phyloP scores from a whole-genome alignment of 495 filamentous ascomycete genomes.

The Cairneyella variabilis region DNA sequence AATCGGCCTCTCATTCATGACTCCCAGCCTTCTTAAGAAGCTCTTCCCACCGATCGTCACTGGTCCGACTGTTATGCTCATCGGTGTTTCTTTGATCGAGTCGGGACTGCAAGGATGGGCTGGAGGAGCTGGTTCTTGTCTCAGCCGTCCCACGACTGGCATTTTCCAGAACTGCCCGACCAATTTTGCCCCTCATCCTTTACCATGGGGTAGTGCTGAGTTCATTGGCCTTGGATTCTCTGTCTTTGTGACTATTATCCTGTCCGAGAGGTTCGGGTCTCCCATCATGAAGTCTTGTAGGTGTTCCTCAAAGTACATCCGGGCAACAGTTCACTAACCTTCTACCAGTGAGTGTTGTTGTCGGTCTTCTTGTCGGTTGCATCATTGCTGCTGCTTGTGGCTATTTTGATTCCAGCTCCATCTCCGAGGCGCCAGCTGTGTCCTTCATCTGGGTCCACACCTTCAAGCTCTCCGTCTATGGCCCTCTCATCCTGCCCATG shows the following conservation, averaged over 20 bases:
- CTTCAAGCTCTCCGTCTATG: conserved; percentile 77
- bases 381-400: conserved; percentile 82
- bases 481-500: conserved; percentile 77
- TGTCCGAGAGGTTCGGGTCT: conserved; percentile 80
- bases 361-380: conserved; percentile 80
- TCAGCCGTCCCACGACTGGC: conserved; percentile 47
- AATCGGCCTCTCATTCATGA: conserved; percentile 71
- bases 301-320: background rate
- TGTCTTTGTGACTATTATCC: conserved; percentile 84
- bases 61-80: conserved; percentile 76
- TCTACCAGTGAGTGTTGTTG: conserved; percentile 59
- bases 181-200: conserved; percentile 68
- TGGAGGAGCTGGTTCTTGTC: conserved; percentile 67
- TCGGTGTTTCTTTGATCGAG: conserved; percentile 70
- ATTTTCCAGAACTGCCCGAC: conserved; percentile 65
- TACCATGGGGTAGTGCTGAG: conserved; percentile 84
- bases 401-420: conserved; percentile 72
- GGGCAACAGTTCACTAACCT: conserved; percentile 56
- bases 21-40: conserved; percentile 62
- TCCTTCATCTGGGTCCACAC: conserved; percentile 92
- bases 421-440: conserved; percentile 66
- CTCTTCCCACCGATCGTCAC: conserved; percentile 91
- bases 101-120: conserved; percentile 82
- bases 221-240: conserved; percentile 89
- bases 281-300: conserved; percentile 54